Evolutionary conservation across 78 protist species (phyloP).

Genomic region (Creolimax fragrantissima): DNA sequence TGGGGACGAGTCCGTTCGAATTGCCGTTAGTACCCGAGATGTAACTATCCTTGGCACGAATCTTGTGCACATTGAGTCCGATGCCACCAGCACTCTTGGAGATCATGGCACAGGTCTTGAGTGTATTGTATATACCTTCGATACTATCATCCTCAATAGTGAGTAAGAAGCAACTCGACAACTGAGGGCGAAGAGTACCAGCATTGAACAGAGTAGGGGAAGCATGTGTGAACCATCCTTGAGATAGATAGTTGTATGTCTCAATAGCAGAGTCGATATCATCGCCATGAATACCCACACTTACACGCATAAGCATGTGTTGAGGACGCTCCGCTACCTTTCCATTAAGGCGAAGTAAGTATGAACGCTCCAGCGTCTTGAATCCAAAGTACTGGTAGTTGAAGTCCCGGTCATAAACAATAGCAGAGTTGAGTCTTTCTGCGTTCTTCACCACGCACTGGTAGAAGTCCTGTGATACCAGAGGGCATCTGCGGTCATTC

Average conservation of each 20-base stretch:
- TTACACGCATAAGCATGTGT: slow-evolving; percentile 95
- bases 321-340: slow-evolving; percentile 92
- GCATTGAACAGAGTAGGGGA: slow-evolving; percentile 95
- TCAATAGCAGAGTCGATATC: slow-evolving; percentile 62
- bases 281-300: slow-evolving; percentile 83
- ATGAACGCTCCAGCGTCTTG: slow-evolving; percentile 82
- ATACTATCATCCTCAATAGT: slow-evolving; percentile 85
- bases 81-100: slow-evolving; percentile 94
- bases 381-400: slow-evolving; percentile 91
- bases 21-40: slow-evolving; percentile 87
- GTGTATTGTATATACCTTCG: slow-evolving; percentile 92
- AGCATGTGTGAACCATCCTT: slow-evolving; percentile 85
- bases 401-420: slow-evolving; percentile 82
- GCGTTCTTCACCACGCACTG: slow-evolving; percentile 42
- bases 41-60: slow-evolving; percentile 81
- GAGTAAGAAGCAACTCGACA: slow-evolving; percentile 91
- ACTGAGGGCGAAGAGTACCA: slow-evolving; percentile 91
- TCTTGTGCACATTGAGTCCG: slow-evolving; percentile 79
- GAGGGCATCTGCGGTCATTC: slow-evolving; percentile 60
- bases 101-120: slow-evolving; percentile 83
- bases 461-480: slow-evolving; percentile 68
- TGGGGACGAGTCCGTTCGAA: slow-evolving; percentile 92
- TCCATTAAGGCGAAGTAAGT: slow-evolving; percentile 59
- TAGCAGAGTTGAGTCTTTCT: slow-evolving; percentile 55
- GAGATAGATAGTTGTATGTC: slow-evolving; percentile 75